A percentile compares a stretch with the other conserved stretches of the same genome.
phyloP scores from a whole-genome alignment of 2,329 filamentous ascomycete genomes.

The Ascocoryne sarcoides region DNA sequence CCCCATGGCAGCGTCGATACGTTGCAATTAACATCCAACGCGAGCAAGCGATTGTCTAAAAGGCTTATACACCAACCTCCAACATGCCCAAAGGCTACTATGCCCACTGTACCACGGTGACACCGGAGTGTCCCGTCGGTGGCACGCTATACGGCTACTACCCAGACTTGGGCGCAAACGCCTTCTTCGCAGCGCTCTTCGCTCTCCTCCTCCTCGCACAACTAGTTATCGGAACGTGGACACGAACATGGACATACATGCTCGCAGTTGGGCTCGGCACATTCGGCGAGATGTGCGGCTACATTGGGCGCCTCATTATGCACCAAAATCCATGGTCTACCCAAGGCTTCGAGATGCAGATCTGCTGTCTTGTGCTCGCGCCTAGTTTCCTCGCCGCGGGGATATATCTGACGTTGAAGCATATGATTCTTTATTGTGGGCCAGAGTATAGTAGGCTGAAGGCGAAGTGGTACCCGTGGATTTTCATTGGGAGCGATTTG shows the following conservation, averaged over 20 bases:
- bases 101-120: constrained; percentile 32
- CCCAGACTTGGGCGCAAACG: constrained; percentile 44
- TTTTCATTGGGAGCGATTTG: constrained; percentile 49
- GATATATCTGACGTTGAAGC: constrained; percentile 55
- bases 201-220: constrained; percentile 35
- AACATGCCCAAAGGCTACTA: neutral
- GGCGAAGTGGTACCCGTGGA: constrained; percentile 44
- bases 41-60: no score
- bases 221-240: constrained; percentile 36
- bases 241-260: constrained; percentile 45
- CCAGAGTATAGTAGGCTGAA: constrained; percentile 42
- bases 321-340: constrained; percentile 41
- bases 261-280: constrained; percentile 39
- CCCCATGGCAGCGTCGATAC: no score
- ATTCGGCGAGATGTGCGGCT: constrained; percentile 45
- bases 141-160: constrained; percentile 43
- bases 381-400: constrained; percentile 48
- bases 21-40: no score
- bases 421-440: constrained; percentile 42
- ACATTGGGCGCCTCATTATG: constrained; percentile 43
- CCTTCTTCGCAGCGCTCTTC: constrained; percentile 44
- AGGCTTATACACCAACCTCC: no score
- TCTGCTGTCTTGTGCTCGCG: constrained; percentile 44
- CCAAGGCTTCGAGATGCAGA: constrained; percentile 47
- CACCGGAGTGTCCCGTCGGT: constrained; percentile 39